Percentiles rank a stretch among this genome's conserved stretches.
These are phyloP conservation scores for Ichthyophonus hoferi DNA, from an alignment of 208 protist species.

Conservation along the genomic window DNA sequence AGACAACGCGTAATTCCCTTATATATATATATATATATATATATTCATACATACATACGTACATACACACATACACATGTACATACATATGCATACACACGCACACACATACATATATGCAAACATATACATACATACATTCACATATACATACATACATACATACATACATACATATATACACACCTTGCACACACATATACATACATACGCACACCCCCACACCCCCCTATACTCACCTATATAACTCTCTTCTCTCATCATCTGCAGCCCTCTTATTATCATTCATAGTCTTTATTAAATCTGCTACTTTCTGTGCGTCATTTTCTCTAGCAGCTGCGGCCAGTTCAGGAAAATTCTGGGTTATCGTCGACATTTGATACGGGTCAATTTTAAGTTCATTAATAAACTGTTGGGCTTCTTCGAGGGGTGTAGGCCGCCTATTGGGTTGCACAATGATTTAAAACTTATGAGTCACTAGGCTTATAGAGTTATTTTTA, in stretches of 20 bases:
- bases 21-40: too few relatives aligned
- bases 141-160: too few relatives aligned
- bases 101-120: too few relatives aligned
- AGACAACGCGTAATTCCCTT: too few relatives aligned
- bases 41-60: too few relatives aligned
- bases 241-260: not conserved
- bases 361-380: not conserved
- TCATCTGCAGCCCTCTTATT: not conserved
- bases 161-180: too few relatives aligned
- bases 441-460: too few relatives aligned
- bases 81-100: too few relatives aligned
- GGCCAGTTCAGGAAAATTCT: not conserved
- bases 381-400: not conserved
- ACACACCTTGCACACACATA: not conserved
- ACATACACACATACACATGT: too few relatives aligned
- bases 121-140: too few relatives aligned
- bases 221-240: not conserved
- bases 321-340: not conserved
- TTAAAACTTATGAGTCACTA: too few relatives aligned
- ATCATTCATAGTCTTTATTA: not conserved
- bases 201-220: not conserved
- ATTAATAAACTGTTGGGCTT: not conserved
- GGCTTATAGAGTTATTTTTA: too few relatives aligned
- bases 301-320: not conserved
- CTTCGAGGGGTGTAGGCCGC: not conserved